phyloP scores from a whole-genome alignment of 495 filamentous ascomycete species.

The Tuber aestivum region DNA sequence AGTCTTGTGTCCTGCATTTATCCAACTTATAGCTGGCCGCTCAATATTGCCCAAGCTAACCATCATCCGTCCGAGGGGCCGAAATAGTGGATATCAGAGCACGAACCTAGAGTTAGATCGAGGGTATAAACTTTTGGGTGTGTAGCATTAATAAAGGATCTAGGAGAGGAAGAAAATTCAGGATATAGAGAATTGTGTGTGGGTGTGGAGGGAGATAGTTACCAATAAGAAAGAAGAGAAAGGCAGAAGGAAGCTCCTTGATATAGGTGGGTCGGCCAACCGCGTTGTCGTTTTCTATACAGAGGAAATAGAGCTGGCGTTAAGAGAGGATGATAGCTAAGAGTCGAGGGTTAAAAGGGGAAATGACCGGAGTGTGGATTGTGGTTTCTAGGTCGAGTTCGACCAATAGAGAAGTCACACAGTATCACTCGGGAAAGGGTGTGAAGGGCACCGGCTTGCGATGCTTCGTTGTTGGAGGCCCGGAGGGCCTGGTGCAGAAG shows the following conservation, averaged over 20 bases:
- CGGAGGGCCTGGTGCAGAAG: neutral
- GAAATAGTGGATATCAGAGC: neutral
- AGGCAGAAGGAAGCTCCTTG: neutral
- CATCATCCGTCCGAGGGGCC: too few species aligned
- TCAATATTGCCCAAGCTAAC: too few species aligned
- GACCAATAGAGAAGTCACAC: neutral
- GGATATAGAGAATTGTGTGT: neutral
- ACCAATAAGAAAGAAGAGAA: neutral
- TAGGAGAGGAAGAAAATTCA: neutral
- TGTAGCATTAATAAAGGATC: neutral
- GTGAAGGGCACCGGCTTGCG: neutral
- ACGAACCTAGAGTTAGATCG: neutral
- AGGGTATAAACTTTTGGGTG: neutral
- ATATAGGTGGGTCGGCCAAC: neutral
- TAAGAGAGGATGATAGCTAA: neutral
- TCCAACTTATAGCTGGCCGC: neutral
- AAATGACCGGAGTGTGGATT: too few species aligned
- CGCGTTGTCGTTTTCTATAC: neutral
- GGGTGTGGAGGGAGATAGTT: neutral
- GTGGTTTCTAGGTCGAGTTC: neutral
- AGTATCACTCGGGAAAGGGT: neutral
- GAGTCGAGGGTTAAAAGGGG: neutral
- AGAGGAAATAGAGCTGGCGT: neutral
- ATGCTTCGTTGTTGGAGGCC: neutral
- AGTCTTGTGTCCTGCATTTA: neutral